A percentile compares a stretch with the other conserved stretches of the same genome.
Evolutionary conservation across 441 rosid species (phyloP).

Genomic region (Eutrema salsugineum): DNA sequence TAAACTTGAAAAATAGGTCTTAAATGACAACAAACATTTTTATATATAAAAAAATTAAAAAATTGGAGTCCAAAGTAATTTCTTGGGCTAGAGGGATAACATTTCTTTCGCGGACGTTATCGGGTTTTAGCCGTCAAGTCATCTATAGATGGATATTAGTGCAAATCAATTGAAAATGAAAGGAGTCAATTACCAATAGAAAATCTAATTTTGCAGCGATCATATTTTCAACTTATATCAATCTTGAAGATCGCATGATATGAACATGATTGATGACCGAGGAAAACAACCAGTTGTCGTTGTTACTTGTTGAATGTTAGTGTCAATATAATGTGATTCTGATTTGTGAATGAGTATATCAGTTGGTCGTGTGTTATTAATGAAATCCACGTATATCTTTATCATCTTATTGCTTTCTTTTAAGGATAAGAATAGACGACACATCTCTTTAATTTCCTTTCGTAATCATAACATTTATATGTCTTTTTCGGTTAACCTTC

Average conservation of each 20-base stretch:
- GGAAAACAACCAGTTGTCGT: slow-evolving; percentile 6
- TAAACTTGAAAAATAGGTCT: background rate
- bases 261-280: background rate
- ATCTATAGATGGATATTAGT: background rate
- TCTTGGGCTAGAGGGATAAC: background rate
- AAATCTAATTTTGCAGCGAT: background rate
- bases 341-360: slow-evolving; percentile 3
- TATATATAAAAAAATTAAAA: background rate
- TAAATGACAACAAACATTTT: background rate
- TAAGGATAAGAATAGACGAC: slow-evolving; percentile 24
- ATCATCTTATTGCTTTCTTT: slow-evolving; percentile 13
- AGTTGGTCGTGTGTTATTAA: slow-evolving; percentile 23
- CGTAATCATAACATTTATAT: slow-evolving; percentile 6
- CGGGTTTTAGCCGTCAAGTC: background rate
- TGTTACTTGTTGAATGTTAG: background rate
- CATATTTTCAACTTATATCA: background rate
- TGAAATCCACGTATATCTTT: slow-evolving; percentile 22
- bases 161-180: background rate
- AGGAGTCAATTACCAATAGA: background rate
- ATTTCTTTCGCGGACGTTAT: background rate
- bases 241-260: background rate
- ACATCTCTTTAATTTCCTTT: slow-evolving; percentile 4
- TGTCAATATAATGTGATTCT: slow-evolving; percentile 12
- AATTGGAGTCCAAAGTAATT: background rate
- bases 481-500: background rate